Evolutionary conservation across 345 rosid species (phyloP).

Genomic region (Acer campestre): DNA sequence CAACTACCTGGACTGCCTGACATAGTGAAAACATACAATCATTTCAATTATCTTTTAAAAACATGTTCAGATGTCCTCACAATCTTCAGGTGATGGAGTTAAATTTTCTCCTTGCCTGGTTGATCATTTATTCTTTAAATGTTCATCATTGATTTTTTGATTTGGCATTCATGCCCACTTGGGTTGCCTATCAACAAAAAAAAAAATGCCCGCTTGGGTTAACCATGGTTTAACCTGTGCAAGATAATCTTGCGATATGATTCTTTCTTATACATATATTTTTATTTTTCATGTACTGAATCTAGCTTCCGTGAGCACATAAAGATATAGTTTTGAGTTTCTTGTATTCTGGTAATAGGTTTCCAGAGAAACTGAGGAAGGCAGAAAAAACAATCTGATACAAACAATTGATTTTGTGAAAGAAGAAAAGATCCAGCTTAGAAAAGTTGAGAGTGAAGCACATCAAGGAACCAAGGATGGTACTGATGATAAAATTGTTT

Average conservation of each 20-base stretch:
- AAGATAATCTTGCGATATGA: background rate
- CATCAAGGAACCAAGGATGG: slow-evolving; percentile 6
- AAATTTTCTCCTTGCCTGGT: background rate
- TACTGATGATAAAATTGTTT: background rate
- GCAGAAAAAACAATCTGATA: slow-evolving; percentile 8
- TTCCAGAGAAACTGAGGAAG: slow-evolving; percentile 13
- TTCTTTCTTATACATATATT: background rate
- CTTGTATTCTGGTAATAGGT: slow-evolving; percentile 13
- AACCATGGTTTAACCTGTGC: background rate
- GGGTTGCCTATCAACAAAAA: no score
- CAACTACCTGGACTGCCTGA: background rate
- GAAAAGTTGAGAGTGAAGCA: slow-evolving; percentile 7
- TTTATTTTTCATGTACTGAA: background rate
- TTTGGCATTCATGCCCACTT: background rate
- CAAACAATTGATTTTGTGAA: slow-evolving; percentile 9
- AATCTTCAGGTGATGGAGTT: background rate
- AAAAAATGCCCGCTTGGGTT: background rate
- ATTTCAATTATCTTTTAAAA: background rate
- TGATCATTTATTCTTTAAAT: background rate
- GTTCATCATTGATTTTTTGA: background rate
- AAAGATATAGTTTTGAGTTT: background rate
- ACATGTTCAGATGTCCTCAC: background rate
- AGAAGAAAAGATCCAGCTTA: slow-evolving; percentile 12
- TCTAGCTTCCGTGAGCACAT: background rate
- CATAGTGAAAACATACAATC: no score